Base-by-base conservation (phyloP, 345 rosid genomes). In the Acer yangbiense region DNA sequence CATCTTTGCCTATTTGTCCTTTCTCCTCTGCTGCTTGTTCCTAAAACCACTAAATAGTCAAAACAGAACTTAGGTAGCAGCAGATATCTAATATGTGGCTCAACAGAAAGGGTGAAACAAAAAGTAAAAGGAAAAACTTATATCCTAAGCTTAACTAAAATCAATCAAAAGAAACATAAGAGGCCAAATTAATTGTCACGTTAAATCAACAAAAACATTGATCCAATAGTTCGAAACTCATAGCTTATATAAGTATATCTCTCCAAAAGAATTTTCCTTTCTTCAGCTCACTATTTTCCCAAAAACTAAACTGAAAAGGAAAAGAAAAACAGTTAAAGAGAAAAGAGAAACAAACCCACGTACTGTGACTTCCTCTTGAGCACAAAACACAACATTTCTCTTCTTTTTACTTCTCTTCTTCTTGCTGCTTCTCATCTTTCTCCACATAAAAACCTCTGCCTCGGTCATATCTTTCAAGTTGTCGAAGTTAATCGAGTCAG, bases 401-500 rank as follows among this genome's bases (percentile, higher is more conserved):
- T n/a, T 65, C 52, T 21, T 74, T 25, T 18, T 43, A 9, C 25
- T 44, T 54, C n/a, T 69, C 52, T 21, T 74, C 16, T 39, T 76
- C 41, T 27, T 71, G 12, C 64, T 71, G 54, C 41, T 62, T 23
- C 67, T 80, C 77, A 57, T 77, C 54, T 50, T 80, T n/a, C 61
- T 68, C 57, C 64, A 61, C 14, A 68, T 9, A 39, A 21, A 54
- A 79, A 78, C 81, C 60, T 79, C 81, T 13, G 60, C 71, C 55
- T 69, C 81, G 3, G 44, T 52, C 50, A 69, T 43, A 13, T 73
- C 76, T 82, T 54, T 80, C 10, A 71, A 65, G 48, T 79, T 61
- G 9, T 79, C 67, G 27, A 74, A 74, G 8, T 69, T 85, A 66
- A 60, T 68, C 17, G 72, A 44, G 72, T 57, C 75, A 55, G 65